Evolutionary conservation across 352 stramenopile genomes (phyloP).

Genomic region (Globisporangium ultimum): DNA sequence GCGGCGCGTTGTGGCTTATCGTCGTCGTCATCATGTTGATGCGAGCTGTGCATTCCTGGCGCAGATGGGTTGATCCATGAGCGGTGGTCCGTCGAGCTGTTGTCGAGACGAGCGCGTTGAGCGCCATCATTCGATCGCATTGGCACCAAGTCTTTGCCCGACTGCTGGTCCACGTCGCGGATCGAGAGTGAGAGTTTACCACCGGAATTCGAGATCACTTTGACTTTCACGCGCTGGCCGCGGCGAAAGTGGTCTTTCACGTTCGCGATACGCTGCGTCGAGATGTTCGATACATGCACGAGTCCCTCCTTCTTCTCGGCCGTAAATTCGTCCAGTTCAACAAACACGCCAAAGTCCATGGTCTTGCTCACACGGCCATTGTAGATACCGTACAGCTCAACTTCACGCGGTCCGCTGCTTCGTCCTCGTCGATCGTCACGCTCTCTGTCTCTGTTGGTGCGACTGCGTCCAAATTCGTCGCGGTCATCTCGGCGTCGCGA

Average conservation of each 20-base stretch:
- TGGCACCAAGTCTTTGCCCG: slow-evolving; percentile 93
- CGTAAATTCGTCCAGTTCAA: slow-evolving; percentile 84
- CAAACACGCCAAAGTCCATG: slow-evolving; percentile 97
- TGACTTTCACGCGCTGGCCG: slow-evolving; percentile 94
- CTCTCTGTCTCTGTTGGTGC: slow-evolving; percentile 2
- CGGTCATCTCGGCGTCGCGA: slow-evolving; percentile 22
- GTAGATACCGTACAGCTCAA: slow-evolving; percentile 95
- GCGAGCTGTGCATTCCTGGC: slow-evolving; percentile 66
- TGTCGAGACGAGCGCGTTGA: slow-evolving; percentile 48
- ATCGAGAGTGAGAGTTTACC: slow-evolving; percentile 94
- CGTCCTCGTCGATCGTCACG: slow-evolving; percentile 2
- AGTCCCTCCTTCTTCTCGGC: slow-evolving; percentile 88
- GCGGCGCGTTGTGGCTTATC: slow-evolving; percentile 62
- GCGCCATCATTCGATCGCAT: slow-evolving; percentile 74
- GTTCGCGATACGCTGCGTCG: slow-evolving; percentile 80
- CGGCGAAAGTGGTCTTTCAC: slow-evolving; percentile 85
- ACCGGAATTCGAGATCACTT: slow-evolving; percentile 92
- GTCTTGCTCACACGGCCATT: slow-evolving; percentile 91
- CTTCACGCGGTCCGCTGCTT: slow-evolving; percentile 23
- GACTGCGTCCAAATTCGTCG: slow-evolving; percentile 20
- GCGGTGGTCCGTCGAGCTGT: slow-evolving; percentile 44
- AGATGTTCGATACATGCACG: slow-evolving; percentile 94
- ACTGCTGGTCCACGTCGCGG: slow-evolving; percentile 96
- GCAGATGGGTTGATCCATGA: slow-evolving; percentile 87
- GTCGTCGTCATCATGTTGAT: slow-evolving; percentile 65